Conservation (phyloP, 441 rosid genomes). For the Cnidoscolus chayamansa region DNA sequence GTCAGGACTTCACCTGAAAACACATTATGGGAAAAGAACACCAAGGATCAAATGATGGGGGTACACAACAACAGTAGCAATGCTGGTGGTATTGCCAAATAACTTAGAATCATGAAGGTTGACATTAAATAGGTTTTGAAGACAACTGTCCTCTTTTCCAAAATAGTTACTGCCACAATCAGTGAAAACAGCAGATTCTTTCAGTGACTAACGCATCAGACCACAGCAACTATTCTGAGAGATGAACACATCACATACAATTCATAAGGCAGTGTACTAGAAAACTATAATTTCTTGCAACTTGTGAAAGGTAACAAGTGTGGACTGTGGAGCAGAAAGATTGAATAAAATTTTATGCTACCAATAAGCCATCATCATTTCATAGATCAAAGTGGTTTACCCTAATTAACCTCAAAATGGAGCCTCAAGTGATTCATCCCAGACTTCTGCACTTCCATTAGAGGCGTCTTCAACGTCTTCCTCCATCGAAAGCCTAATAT, state of each 20-base stretch:
- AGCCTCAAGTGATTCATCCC: slow-evolving; percentile 98
- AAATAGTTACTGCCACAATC: not conserved
- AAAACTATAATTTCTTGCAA: no score
- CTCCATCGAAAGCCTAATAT: slow-evolving; percentile 95
- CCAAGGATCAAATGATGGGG: not conserved
- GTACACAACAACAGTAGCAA: not conserved
- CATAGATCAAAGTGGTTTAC: slow-evolving; percentile 24
- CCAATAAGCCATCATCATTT: not conserved
- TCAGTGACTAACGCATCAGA: not conserved
- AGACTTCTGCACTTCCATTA: slow-evolving; percentile 92
- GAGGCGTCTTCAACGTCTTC: slow-evolving; percentile 97
- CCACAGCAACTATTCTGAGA: not conserved
- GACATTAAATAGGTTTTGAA: not conserved
- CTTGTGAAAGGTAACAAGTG: no score
- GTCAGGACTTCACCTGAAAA: not conserved
- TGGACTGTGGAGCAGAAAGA: not conserved
- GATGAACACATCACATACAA: not conserved
- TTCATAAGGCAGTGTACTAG: not conserved
- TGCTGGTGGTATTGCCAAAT: not conserved
- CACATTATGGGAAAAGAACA: not conserved
- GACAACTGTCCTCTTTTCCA: not conserved
- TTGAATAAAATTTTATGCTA: not conserved
- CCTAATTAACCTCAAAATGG: slow-evolving; percentile 52
- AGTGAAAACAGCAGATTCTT: not conserved
- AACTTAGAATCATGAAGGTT: not conserved